A percentile compares a stretch with the other conserved stretches of the same genome.
Evolutionary conservation across 1,139 yeast species (phyloP).

Genomic region (Insectozyma bohioensis): DNA sequence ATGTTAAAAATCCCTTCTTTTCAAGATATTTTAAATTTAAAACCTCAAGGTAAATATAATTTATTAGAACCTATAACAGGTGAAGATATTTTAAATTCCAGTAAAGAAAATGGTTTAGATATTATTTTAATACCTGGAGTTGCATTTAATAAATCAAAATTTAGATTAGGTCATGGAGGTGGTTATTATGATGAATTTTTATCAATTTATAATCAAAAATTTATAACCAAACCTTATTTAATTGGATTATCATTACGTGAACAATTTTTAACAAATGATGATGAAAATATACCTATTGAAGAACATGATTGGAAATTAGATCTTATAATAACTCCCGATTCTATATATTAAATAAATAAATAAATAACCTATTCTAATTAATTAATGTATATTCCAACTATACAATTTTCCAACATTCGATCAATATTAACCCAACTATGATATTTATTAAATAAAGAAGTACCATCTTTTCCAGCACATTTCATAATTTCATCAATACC

Average conservation of each 20-base stretch:
- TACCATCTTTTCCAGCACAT: constrained; percentile 85
- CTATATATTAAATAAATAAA: background rate
- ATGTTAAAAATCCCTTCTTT: constrained; percentile 52
- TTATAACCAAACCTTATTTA: constrained; percentile 38
- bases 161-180: constrained; percentile 87
- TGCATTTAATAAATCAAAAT: constrained; percentile 58
- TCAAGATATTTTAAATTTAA: constrained; percentile 43
- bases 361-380: constrained; percentile 1
- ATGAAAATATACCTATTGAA: constrained; percentile 57
- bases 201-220: constrained; percentile 41
- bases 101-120: constrained; percentile 58
- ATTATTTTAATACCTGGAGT: constrained; percentile 82
- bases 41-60: constrained; percentile 68
- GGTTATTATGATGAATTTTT: constrained; percentile 89
- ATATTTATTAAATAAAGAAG: constrained; percentile 72
- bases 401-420: constrained; percentile 72
- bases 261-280: constrained; percentile 50
- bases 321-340: constrained; percentile 42
- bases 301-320: constrained; percentile 70
- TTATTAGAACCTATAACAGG: constrained; percentile 65
- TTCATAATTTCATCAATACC: constrained; percentile 78
- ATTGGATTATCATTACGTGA: constrained; percentile 72
- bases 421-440: constrained; percentile 92
- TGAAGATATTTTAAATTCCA: constrained; percentile 29
- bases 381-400: constrained; percentile 55